Conservation (phyloP, 163 green algal species). For the Volvox carteri region DNA sequence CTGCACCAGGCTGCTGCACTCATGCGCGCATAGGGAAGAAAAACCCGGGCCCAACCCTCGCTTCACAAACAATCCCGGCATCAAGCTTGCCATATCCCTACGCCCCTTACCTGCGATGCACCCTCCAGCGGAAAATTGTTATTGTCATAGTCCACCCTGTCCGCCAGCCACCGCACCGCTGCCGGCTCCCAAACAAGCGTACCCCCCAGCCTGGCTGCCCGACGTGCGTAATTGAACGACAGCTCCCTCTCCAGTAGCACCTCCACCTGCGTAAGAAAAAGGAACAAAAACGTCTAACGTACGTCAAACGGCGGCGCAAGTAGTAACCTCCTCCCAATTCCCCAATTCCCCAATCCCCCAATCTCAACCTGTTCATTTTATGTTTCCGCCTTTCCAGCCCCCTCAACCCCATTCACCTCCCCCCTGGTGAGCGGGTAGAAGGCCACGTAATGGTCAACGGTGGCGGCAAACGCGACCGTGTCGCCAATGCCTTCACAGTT, state of each 20-base stretch:
- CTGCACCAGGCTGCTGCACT: background rate
- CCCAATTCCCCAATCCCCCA: background rate
- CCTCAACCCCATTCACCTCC: slow-evolving; percentile 65
- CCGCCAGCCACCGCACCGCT: slow-evolving; percentile 27
- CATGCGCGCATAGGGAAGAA: no score
- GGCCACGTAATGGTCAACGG: slow-evolving; percentile 89
- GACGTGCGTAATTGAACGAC: background rate
- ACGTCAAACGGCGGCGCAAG: background rate
- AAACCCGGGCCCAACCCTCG: no score
- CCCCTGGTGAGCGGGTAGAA: slow-evolving; percentile 86
- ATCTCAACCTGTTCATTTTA: background rate
- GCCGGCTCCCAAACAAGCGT: background rate
- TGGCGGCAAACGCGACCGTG: slow-evolving; percentile 80
- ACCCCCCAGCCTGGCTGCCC: background rate
- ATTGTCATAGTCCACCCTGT: slow-evolving; percentile 22
- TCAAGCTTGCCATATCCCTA: background rate
- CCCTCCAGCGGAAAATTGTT: slow-evolving; percentile 40
- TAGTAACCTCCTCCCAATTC: background rate
- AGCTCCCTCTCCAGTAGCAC: slow-evolving; percentile 31
- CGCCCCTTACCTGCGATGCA: slow-evolving; percentile 41
- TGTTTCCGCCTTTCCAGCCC: background rate
- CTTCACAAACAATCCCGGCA: no score
- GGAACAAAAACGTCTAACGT: background rate
- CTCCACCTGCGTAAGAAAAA: slow-evolving; percentile 9
- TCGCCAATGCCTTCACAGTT: slow-evolving; percentile 84